These are phyloP conservation scores for Kwoniella botswanensis DNA, from an alignment of 768 basidiomycete genomes.

Conservation along the genomic window DNA sequence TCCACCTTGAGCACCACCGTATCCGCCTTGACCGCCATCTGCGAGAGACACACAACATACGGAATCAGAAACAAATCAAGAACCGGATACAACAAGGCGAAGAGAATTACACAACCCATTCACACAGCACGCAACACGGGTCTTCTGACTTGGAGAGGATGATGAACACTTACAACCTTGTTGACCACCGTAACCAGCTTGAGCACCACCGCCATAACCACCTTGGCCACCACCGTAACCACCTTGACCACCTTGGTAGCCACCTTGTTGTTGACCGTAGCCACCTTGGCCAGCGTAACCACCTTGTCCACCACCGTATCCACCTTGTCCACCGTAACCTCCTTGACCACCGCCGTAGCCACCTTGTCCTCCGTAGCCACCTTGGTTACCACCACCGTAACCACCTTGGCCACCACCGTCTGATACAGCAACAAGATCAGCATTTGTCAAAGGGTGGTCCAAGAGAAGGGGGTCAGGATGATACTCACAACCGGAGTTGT, in stretches of 20 bases:
- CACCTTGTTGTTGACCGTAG: conserved; percentile 42
- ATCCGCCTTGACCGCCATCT: conserved; percentile 40
- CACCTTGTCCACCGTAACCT: conserved; percentile 50
- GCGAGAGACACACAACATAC: conserved; percentile 4
- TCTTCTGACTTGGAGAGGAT: neutral
- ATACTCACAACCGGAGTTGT: conserved; percentile 56
- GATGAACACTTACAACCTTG: conserved; percentile 22
- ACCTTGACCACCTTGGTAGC: conserved; percentile 60
- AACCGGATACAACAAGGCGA: neutral
- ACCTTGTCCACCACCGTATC: conserved; percentile 41
- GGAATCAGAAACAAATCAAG: neutral
- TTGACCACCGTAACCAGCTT: conserved; percentile 50
- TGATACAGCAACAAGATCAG: conserved; percentile 21
- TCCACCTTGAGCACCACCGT: conserved; percentile 43
- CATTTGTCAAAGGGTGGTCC: neutral
- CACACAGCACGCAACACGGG: neutral
- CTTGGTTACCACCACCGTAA: conserved; percentile 61
- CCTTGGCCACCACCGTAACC: conserved; percentile 30
- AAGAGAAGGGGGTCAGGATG: conserved; percentile 67
- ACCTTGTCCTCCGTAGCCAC: conserved; percentile 52
- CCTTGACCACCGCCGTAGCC: conserved; percentile 49
- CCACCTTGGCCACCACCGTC: conserved; percentile 44
- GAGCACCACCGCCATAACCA: conserved; percentile 48
- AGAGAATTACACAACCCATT: neutral
- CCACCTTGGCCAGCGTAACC: conserved; percentile 52